phyloP scores from a whole-genome alignment of 2,329 filamentous ascomycete species.

The Colletotrichum kahawae region DNA sequence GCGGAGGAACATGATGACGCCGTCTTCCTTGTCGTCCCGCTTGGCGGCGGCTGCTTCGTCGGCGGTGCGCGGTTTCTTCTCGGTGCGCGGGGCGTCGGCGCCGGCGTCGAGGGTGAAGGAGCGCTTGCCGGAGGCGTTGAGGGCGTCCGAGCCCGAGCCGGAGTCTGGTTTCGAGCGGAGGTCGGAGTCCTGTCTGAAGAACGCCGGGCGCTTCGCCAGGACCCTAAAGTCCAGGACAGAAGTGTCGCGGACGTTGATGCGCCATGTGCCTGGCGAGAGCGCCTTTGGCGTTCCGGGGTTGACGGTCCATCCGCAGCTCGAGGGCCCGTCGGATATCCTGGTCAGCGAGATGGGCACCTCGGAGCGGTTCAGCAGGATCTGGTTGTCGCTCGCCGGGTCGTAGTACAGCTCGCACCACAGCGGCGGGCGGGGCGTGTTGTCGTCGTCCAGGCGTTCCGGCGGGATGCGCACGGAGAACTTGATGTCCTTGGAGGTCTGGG shows the following conservation, averaged over 20 bases:
- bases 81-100: conserved; percentile 34
- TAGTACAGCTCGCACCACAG: conserved; percentile 68
- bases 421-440: conserved; percentile 47
- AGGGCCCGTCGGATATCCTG: conserved; percentile 46
- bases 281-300: conserved; percentile 50
- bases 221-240: conserved; percentile 64
- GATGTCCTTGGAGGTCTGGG: conserved; percentile 64
- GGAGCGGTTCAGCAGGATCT: conserved; percentile 61
- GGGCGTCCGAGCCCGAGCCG: conserved; percentile 34
- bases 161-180: conserved; percentile 23
- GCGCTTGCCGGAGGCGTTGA: conserved; percentile 57
- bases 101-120: conserved; percentile 51
- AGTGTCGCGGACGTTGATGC: conserved; percentile 53
- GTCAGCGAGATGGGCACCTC: conserved; percentile 58
- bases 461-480: conserved; percentile 65
- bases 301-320: conserved; percentile 39
- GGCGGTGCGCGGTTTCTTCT: conserved; percentile 47
- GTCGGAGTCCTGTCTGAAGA: conserved; percentile 35
- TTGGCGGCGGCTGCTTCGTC: conserved; percentile 27
- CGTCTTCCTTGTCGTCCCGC: conserved; percentile 41
- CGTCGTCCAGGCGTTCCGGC: conserved; percentile 46
- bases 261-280: conserved; percentile 61
- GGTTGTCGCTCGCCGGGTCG: conserved; percentile 62
- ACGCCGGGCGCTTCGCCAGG: conserved; percentile 57
- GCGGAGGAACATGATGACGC: conserved; percentile 61